Conservation (phyloP, 1,139 yeast species). For the Blastobotrys elegans region DNA sequence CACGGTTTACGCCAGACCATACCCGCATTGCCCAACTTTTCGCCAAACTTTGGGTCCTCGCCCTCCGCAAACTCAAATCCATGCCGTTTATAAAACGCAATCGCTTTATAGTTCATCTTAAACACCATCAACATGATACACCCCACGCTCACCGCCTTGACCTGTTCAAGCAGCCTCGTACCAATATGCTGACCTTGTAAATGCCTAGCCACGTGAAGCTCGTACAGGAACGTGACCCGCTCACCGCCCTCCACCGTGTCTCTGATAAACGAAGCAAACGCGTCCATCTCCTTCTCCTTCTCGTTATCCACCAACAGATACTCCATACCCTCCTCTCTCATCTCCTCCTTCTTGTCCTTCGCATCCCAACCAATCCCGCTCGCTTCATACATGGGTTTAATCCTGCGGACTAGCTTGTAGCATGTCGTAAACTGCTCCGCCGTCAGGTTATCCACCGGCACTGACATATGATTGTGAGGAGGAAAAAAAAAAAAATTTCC, state of each 20-base stretch:
- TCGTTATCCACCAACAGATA: constrained; percentile 25
- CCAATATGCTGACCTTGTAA: constrained; percentile 40
- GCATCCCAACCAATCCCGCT: constrained; percentile 44
- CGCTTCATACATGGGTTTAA: constrained; percentile 27
- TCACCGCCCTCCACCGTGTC: constrained; percentile 11
- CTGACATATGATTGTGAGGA: constrained; percentile 5
- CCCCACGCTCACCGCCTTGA: constrained; percentile 13
- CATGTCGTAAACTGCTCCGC: constrained; percentile 21
- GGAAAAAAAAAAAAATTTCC: background rate
- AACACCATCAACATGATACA: constrained; percentile 28
- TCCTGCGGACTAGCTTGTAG: constrained; percentile 26
- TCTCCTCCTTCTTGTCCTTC: constrained; percentile 42
- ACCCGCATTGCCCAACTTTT: background rate
- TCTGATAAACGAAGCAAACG: constrained; percentile 41
- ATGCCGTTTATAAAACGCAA: constrained; percentile 24
- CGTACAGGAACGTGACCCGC: constrained; percentile 48
- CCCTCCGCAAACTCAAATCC: constrained; percentile 19
- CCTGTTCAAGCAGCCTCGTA: constrained; percentile 31
- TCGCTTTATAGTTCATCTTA: constrained; percentile 26
- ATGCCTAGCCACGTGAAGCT: constrained; percentile 43
- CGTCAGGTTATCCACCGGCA: constrained; percentile 14
- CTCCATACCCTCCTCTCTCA: constrained; percentile 43
- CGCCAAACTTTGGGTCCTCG: background rate
- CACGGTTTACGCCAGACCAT: constrained; percentile 2
- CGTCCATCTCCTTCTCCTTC: constrained; percentile 30